Evolutionary conservation across 164 flowering plant genomes (phyloP).

Genomic region (Vitis rupestris): DNA sequence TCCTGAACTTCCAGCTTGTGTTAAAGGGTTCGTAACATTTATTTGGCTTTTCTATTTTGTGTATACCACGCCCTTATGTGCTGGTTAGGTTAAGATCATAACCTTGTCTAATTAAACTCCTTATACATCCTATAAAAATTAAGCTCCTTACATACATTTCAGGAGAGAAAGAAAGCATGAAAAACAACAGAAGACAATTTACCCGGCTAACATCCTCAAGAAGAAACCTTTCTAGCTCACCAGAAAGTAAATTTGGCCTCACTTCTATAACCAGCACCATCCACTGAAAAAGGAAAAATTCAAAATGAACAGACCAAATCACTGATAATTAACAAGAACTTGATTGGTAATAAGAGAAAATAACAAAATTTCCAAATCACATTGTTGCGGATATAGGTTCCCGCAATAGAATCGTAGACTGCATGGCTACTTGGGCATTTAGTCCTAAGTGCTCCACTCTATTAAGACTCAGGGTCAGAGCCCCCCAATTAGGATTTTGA

Average conservation of each 20-base stretch:
- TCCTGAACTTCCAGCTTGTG: neutral
- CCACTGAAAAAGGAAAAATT: slow-evolving; percentile 49
- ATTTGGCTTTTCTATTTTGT: too few relatives aligned
- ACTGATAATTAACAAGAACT: neutral
- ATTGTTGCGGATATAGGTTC: neutral
- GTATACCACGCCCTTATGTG: too few relatives aligned
- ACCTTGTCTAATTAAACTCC: too few relatives aligned
- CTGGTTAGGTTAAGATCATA: too few relatives aligned
- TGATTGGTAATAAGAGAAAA: neutral
- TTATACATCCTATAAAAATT: too few relatives aligned
- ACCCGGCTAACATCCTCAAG: slow-evolving; percentile 73
- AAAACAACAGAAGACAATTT: neutral
- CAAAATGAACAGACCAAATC: neutral
- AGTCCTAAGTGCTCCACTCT: too few relatives aligned
- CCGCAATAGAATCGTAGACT: neutral
- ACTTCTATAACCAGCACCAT: slow-evolving; percentile 65
- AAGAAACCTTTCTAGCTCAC: slow-evolving; percentile 68
- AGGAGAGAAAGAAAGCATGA: neutral
- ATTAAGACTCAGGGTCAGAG: too few relatives aligned
- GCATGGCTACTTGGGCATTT: neutral
- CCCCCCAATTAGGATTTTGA: too few relatives aligned
- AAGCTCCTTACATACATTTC: too few relatives aligned
- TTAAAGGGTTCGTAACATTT: too few relatives aligned
- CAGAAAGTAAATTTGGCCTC: slow-evolving; percentile 77
- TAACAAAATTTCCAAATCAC: neutral